A percentile compares a stretch with the other conserved stretches of the same genome.
phyloP scores from a whole-genome alignment of 257 asterid species.

The Solanum bukasovii region DNA sequence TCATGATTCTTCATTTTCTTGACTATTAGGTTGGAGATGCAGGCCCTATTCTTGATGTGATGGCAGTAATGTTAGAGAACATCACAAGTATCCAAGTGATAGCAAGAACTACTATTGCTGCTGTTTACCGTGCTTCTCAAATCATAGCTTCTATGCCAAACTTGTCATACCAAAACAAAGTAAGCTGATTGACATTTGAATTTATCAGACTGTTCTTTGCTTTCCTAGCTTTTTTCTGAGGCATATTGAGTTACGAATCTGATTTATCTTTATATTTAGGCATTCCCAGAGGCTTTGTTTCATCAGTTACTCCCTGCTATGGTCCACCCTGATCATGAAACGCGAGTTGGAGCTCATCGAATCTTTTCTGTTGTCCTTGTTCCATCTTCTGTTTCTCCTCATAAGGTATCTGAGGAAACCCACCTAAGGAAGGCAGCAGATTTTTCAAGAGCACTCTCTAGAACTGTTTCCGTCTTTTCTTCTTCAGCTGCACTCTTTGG shows the following conservation, averaged over 20 bases:
- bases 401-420: slow-evolving; percentile 19
- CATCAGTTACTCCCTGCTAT: slow-evolving; percentile 93
- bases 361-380: slow-evolving; percentile 91
- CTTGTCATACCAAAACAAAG: slow-evolving; percentile 72
- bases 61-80: slow-evolving; percentile 87
- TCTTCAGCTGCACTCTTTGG: slow-evolving; percentile 91
- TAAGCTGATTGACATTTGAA: slow-evolving; percentile 1
- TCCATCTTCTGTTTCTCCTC: slow-evolving; percentile 80
- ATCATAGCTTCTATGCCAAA: slow-evolving; percentile 66
- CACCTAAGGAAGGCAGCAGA: slow-evolving; percentile 28
- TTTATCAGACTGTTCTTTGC: neutral
- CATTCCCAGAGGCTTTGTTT: slow-evolving; percentile 91
- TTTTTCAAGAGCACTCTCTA: slow-evolving; percentile 78
- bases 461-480: slow-evolving; percentile 90
- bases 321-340: slow-evolving; percentile 92
- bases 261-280: slow-evolving; percentile 29
- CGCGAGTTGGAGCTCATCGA: slow-evolving; percentile 87
- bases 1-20: slow-evolving; percentile 4
- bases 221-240: neutral
- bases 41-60: slow-evolving; percentile 75
- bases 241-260: neutral
- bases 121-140: slow-evolving; percentile 77
- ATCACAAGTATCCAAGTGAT: slow-evolving; percentile 67
- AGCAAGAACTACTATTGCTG: slow-evolving; percentile 76
- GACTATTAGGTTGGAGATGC: slow-evolving; percentile 82